These are phyloP conservation scores for Cubamyces sp. DNA, from an alignment of 768 basidiomycete species.

Conservation along the genomic window DNA sequence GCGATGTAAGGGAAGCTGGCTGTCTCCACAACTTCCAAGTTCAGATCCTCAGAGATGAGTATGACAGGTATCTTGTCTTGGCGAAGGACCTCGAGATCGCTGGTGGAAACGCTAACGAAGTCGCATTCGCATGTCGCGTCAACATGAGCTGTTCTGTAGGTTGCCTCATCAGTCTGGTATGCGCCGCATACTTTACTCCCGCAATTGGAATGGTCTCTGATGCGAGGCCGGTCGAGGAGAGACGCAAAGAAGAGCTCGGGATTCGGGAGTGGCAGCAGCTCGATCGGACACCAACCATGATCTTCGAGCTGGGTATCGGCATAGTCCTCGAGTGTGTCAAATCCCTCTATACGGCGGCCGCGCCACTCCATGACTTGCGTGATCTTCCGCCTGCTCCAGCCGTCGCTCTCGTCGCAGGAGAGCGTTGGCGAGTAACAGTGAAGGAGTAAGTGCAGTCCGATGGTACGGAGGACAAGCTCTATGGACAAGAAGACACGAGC, in stretches of 20 bases:
- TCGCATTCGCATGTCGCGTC: neutral
- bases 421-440: constrained; percentile 2
- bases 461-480: constrained; percentile 1
- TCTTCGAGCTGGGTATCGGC: neutral
- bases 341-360: neutral
- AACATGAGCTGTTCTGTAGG: constrained; percentile 6
- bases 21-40: neutral
- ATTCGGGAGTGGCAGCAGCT: neutral
- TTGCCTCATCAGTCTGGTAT: constrained; percentile 15
- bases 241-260: constrained; percentile 3
- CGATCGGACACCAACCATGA: constrained; percentile 10
- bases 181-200: constrained; percentile 1
- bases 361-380: neutral
- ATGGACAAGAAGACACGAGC: constrained; percentile 3
- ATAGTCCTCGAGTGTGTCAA: neutral
- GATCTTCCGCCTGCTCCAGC: neutral
- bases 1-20: constrained; percentile 6
- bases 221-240: constrained; percentile 8
- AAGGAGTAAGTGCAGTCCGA: constrained; percentile 4
- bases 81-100: neutral
- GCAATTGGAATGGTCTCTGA: neutral
- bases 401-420: neutral
- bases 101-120: neutral
- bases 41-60: neutral
- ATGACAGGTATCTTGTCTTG: neutral